Evolutionary conservation across 2,329 filamentous ascomycete species (phyloP).

Genomic region (Botrytis galanthina): DNA sequence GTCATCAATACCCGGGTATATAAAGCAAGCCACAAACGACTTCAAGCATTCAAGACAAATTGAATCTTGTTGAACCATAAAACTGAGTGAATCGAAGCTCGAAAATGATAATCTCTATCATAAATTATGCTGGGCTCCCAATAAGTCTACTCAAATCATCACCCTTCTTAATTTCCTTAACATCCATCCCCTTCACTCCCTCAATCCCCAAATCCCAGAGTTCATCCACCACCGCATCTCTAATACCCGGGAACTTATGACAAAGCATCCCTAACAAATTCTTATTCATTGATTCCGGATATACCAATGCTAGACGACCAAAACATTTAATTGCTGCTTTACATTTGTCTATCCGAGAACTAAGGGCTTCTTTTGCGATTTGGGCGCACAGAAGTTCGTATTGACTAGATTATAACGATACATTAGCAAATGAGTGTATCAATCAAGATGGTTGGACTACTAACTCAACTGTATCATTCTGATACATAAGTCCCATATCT

Average conservation of each 20-base stretch:
- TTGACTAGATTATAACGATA: neutral
- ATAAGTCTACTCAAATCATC: neutral
- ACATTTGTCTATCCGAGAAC: neutral
- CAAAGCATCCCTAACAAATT: neutral
- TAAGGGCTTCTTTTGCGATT: neutral
- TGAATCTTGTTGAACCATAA: neutral
- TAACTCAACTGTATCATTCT: neutral
- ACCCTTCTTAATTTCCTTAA: neutral
- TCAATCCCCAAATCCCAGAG: neutral
- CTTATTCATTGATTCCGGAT: neutral
- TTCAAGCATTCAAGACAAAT: neutral
- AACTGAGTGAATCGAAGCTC: neutral
- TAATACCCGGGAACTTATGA: neutral
- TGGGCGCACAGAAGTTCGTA: neutral
- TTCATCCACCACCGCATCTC: constrained; percentile 1
- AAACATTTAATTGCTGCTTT: constrained; percentile 6
- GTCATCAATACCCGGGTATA: neutral
- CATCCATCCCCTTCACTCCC: neutral
- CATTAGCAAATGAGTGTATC: neutral
- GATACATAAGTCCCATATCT: constrained; percentile 43
- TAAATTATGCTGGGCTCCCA: neutral
- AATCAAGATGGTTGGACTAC: neutral
- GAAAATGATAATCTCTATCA: neutral
- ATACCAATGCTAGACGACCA: neutral
- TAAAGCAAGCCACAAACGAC: neutral